A percentile compares a stretch with the other conserved stretches of the same genome.
phyloP scores from a whole-genome alignment of 139 green algal species.

The Astrephomene gubernaculifera region DNA sequence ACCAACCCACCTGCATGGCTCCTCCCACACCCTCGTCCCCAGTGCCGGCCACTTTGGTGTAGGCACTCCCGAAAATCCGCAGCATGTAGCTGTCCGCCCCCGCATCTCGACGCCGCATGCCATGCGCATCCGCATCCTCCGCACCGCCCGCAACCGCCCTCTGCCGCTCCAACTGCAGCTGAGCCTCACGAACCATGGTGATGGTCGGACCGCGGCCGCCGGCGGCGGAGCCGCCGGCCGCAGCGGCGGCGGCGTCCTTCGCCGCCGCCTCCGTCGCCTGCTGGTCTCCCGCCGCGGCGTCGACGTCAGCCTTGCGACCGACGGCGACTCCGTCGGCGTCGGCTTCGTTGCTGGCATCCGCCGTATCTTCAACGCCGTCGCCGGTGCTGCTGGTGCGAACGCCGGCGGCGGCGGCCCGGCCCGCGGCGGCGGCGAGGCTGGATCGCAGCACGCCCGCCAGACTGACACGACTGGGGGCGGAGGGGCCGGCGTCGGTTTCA shows the following conservation, averaged over 20 bases:
- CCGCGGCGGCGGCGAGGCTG: conserved; percentile 3
- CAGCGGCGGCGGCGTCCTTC: not conserved
- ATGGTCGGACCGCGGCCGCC: conserved; percentile 10
- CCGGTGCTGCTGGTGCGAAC: not conserved
- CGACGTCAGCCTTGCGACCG: not conserved
- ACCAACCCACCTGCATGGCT: not conserved
- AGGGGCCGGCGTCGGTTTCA: too few relatives aligned
- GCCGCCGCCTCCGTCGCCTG: not conserved
- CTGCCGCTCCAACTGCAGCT: conserved; percentile 13
- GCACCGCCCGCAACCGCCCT: not conserved
- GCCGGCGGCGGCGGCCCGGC: not conserved
- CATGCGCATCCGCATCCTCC: not conserved
- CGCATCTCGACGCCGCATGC: conserved; percentile 26
- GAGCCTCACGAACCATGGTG: conserved; percentile 29
- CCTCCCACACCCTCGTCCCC: not conserved
- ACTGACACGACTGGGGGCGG: too few relatives aligned
- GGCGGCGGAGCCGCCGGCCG: not conserved
- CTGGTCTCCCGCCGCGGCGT: not conserved
- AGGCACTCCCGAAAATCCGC: conserved; percentile 42
- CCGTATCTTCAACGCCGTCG: too few relatives aligned
- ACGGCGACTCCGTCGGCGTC: not conserved
- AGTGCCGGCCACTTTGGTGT: conserved; percentile 35
- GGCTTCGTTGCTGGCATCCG: too few relatives aligned
- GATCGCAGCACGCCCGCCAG: too few relatives aligned
- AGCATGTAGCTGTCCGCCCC: conserved; percentile 45